Percentiles rank a stretch among this genome's conserved stretches.
These are phyloP conservation scores for Boletus calvinii DNA, from an alignment of 1,284 basidiomycete genomes.

Conservation along the genomic window DNA sequence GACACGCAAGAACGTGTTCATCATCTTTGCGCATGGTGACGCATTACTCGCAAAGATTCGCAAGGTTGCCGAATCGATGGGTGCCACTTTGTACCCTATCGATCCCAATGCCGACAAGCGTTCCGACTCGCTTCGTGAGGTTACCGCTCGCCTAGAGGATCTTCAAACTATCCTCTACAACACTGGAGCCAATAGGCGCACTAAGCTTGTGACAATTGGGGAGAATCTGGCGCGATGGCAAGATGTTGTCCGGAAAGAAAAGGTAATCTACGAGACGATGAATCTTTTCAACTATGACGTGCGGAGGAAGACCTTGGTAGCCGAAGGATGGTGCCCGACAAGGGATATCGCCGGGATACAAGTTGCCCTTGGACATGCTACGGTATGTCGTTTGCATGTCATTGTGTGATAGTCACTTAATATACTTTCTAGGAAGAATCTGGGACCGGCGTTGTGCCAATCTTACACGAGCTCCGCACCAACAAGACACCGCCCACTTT, in stretches of 20 bases:
- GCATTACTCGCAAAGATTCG: constrained; percentile 95
- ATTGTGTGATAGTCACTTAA: constrained; percentile 1
- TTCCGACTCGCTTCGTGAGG: constrained; percentile 85
- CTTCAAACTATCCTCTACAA: constrained; percentile 89
- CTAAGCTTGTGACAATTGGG: constrained; percentile 84
- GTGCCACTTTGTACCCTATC: constrained; percentile 94
- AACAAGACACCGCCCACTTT: constrained; percentile 94
- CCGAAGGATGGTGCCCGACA: constrained; percentile 97
- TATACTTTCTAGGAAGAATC: constrained; percentile 72
- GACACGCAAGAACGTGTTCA: constrained; percentile 97
- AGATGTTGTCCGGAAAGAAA: constrained; percentile 94
- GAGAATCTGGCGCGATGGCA: constrained; percentile 90
- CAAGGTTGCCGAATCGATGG: constrained; percentile 98
- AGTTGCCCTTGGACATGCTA: constrained; percentile 87
- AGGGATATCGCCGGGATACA: constrained; percentile 89
- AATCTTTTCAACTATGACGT: constrained; percentile 96
- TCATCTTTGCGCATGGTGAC: constrained; percentile 98
- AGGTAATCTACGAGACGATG: constrained; percentile 91
- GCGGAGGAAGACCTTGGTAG: constrained; percentile 91
- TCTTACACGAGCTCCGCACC: constrained; percentile 89
- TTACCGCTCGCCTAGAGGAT: constrained; percentile 89
- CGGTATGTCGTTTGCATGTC: constrained; percentile 47
- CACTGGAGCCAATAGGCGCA: constrained; percentile 82
- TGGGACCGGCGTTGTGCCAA: constrained; percentile 89
- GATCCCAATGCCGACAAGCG: constrained; percentile 94